Evolutionary conservation across 257 asterid genomes (phyloP), one percentile per base, ranked within the genome.

Genomic region (Solanum tacnaense): DNA sequence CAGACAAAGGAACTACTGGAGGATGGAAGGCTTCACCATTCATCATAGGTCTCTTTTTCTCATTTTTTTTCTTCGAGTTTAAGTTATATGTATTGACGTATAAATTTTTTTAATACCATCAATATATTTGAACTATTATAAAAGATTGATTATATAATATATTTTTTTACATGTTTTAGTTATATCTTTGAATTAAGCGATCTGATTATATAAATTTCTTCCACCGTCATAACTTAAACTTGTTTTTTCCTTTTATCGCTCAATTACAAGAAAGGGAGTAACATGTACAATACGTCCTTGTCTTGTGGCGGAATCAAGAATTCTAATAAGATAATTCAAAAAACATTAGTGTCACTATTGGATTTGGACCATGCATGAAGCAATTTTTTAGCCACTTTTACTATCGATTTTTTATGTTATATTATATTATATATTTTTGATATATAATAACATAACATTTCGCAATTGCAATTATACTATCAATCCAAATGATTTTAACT

Each of bases 21-120:
- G 98, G 98, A 87, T 95, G 96, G 98, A 94, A 92, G 60, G 93
- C 98, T 88, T 92, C 98, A 27, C 94, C 98, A 27, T 95, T 94
- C 90, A 92, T 95, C 90, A 95, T 94, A 91, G 97, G 98, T 88
- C 6, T 8, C n/a, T 15, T 41, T 25, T 31, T 49, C 3, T 49
- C 10, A 1, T n/a, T 39, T 20, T 9, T 4, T 31, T 6, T 32
- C 1, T 23, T 71, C 13, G 15, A 31, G 13, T 72, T 72, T 32
- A 72, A 72, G 44, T 32, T 32, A 72, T 72, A 72, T 25, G 3
- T 52, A 52, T 52, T 16, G 0, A 52, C 9, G 62, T 18, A 3
- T 1, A 5, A 16, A 2, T 2, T 52, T 31, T n/a, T n/a, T n/a
- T n/a, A n/a, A 10, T 62, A 62, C 1, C 1, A n/a, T 62, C 15